Percentiles rank a stretch among this genome's conserved stretches.
These are phyloP conservation scores for Melampsora americana DNA, from an alignment of 1,284 basidiomycete genomes.

Conservation along the genomic window DNA sequence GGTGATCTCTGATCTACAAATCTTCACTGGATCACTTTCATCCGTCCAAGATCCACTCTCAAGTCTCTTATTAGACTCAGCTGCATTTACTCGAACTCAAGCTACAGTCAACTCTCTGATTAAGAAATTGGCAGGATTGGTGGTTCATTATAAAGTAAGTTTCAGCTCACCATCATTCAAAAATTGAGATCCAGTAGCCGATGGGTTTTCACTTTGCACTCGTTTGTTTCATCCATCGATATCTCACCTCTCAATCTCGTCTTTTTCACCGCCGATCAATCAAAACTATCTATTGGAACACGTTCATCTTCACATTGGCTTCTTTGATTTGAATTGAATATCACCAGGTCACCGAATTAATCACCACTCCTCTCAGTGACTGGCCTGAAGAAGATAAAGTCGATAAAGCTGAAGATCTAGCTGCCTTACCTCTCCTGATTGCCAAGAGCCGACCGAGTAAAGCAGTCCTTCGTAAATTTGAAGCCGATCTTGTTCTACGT, in stretches of 20 bases:
- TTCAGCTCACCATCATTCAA: neutral
- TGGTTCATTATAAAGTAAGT: slow-evolving; percentile 29
- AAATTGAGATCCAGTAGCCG: neutral
- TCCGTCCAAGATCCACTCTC: slow-evolving; percentile 39
- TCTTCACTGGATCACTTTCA: slow-evolving; percentile 41
- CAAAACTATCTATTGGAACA: too few species aligned
- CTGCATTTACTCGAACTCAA: slow-evolving; percentile 39
- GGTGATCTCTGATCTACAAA: slow-evolving; percentile 38
- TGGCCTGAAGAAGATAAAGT: slow-evolving; percentile 35
- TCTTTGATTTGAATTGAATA: neutral
- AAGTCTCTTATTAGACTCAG: slow-evolving; percentile 24
- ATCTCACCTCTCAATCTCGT: too few species aligned
- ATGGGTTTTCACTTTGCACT: too few species aligned
- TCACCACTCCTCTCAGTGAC: slow-evolving; percentile 15
- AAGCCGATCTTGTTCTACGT: slow-evolving; percentile 20
- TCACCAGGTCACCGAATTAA: slow-evolving; percentile 15
- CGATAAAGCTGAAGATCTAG: slow-evolving; percentile 39
- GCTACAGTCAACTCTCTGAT: slow-evolving; percentile 33
- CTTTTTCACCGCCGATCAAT: too few species aligned
- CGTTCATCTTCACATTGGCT: too few species aligned
- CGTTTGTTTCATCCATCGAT: too few species aligned
- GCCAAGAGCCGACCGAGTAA: slow-evolving; percentile 40
- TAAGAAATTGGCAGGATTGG: slow-evolving; percentile 31
- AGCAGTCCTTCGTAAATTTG: slow-evolving; percentile 27
- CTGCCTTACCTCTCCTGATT: slow-evolving; percentile 37